A percentile compares a stretch with the other conserved stretches of the same genome.
Evolutionary conservation across 106 monocot genomes (phyloP).

Genomic region (Narthecium ossifragum): DNA sequence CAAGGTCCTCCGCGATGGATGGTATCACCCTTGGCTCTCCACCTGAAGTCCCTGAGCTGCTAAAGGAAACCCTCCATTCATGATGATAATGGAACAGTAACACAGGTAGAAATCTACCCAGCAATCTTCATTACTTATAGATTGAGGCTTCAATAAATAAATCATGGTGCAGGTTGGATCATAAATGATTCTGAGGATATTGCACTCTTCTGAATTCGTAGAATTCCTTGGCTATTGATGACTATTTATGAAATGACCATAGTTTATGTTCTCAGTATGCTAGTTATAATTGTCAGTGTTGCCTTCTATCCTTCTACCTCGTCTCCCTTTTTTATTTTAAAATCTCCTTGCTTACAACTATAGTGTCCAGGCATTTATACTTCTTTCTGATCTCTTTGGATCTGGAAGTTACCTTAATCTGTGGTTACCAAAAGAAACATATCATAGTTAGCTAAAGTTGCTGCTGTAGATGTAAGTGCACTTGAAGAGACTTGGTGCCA

Average conservation of each 20-base stretch:
- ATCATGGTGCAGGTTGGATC: no score
- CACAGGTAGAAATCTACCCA: no score
- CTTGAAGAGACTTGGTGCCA: no score
- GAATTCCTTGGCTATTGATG: background rate
- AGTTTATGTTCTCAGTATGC: background rate
- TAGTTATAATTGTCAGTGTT: background rate
- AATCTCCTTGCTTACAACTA: no score
- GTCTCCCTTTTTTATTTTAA: no score
- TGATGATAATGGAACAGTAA: background rate
- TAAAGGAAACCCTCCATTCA: background rate
- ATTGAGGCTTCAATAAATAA: background rate
- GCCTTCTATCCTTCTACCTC: no score
- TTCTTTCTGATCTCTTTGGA: background rate
- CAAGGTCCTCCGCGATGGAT: constrained; percentile 58
- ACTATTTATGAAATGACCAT: background rate
- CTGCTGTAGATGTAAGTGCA: background rate
- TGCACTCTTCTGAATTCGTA: background rate
- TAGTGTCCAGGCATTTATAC: no score
- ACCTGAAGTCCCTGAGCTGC: constrained; percentile 50
- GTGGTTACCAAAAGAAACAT: no score
- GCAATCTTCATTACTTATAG: background rate
- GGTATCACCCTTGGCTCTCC: constrained; percentile 57
- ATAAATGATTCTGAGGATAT: background rate
- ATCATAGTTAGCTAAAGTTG: background rate
- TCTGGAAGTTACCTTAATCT: no score